These are phyloP conservation scores for Angophora floribunda DNA, from an alignment of 345 rosid species.

Conservation along the genomic window DNA sequence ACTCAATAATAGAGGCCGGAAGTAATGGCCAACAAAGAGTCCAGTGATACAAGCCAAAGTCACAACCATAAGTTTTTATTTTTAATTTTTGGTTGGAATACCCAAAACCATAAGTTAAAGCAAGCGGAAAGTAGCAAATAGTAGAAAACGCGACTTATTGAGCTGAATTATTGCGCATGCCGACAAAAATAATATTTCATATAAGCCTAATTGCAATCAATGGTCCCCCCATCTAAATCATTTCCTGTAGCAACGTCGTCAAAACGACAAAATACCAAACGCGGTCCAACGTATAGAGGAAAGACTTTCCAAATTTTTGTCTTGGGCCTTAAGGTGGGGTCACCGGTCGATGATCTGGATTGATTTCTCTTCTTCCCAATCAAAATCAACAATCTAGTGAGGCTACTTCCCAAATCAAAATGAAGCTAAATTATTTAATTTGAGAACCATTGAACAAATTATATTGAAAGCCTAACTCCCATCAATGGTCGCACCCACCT, in stretches of 20 bases:
- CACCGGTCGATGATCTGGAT: too few relatives aligned
- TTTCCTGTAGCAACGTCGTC: neutral
- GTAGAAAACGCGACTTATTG: neutral
- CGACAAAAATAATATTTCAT: neutral
- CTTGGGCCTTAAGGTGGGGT: too few relatives aligned
- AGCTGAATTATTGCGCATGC: neutral
- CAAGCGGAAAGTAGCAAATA: neutral
- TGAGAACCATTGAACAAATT: neutral
- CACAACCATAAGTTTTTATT: too few relatives aligned
- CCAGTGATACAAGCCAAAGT: neutral
- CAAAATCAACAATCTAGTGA: neutral
- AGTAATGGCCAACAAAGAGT: neutral
- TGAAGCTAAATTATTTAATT: neutral
- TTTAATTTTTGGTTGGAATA: too few relatives aligned
- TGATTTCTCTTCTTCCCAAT: too few relatives aligned
- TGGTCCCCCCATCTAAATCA: neutral
- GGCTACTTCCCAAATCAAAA: neutral
- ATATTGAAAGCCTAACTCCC: too few relatives aligned
- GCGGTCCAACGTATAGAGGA: rapidly evolving
- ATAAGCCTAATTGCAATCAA: neutral
- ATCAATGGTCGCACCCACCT: too few relatives aligned
- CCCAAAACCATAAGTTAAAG: neutral
- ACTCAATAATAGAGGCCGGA: neutral
- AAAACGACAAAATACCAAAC: too few relatives aligned
- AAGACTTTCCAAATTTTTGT: too few relatives aligned